A percentile compares a stretch with the other conserved stretches of the same genome.
Conservation (phyloP, 768 basidiomycete species). For the Agaricus blazei region DNA sequence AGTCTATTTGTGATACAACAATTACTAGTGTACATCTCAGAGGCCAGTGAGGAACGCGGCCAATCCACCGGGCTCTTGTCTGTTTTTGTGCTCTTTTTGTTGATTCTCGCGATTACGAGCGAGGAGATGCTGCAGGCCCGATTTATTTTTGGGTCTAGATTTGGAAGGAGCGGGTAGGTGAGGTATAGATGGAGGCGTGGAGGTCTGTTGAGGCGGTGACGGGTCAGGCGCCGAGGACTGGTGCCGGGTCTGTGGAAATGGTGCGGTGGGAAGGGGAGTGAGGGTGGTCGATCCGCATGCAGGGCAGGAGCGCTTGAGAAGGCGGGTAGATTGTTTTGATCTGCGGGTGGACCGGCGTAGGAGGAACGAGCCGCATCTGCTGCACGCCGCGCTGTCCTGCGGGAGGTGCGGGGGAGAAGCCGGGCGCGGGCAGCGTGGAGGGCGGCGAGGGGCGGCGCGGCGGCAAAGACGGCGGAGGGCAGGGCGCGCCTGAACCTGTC, state of each 20-base stretch:
- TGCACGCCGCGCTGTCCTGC: slow-evolving; percentile 35
- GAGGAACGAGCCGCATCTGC: slow-evolving; percentile 49
- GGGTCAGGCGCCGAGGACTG: slow-evolving; percentile 1
- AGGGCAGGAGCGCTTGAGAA: slow-evolving; percentile 13
- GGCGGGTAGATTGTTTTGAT: slow-evolving; percentile 11
- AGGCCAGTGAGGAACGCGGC: slow-evolving; percentile 50
- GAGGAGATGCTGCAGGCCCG: slow-evolving; percentile 58
- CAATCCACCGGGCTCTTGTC: slow-evolving; percentile 31
- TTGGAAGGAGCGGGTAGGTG: slow-evolving; percentile 16
- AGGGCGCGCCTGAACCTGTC: slow-evolving; percentile 43
- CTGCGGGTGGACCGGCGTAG: slow-evolving; percentile 29
- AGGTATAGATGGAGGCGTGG: slow-evolving; percentile 5
- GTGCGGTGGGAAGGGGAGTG: not conserved
- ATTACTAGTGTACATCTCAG: slow-evolving; percentile 3
- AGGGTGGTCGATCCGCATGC: not conserved
- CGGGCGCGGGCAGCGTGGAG: slow-evolving; percentile 45
- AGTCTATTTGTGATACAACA: slow-evolving; percentile 3
- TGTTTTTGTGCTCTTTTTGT: slow-evolving; percentile 31
- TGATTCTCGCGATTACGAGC: slow-evolving; percentile 50
- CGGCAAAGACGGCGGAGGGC: slow-evolving; percentile 40
- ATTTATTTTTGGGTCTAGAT: slow-evolving; percentile 46
- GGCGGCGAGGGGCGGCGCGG: slow-evolving; percentile 58
- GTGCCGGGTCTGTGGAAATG: slow-evolving; percentile 3
- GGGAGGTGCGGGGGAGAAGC: slow-evolving; percentile 17
- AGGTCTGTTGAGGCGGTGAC: not conserved